These are phyloP conservation scores for Ceratobasidium sp. DNA, from an alignment of 1,284 basidiomycete genomes.

Conservation along the genomic window DNA sequence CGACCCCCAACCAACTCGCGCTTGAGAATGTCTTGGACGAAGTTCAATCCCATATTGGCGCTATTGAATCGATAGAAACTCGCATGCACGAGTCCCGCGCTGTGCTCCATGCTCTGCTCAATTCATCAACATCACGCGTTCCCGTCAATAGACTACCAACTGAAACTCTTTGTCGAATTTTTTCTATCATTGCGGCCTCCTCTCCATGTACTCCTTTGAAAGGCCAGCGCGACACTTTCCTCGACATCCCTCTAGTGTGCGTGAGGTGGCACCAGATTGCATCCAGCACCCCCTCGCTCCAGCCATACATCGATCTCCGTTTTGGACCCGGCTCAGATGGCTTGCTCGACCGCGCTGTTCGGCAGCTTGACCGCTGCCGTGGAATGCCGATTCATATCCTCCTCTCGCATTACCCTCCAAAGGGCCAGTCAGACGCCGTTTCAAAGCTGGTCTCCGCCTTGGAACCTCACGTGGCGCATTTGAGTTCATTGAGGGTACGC, in stretches of 20 bases:
- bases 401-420: neutral
- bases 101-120: neutral
- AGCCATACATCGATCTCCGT: neutral
- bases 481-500: neutral
- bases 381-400: neutral
- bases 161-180: conserved; percentile 4
- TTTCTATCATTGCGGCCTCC: neutral
- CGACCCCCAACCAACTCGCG: neutral
- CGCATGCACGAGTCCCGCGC: neutral
- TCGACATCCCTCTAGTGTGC: neutral
- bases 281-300: neutral
- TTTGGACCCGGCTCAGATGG: neutral
- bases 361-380: neutral
- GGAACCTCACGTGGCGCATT: neutral
- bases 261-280: neutral
- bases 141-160: neutral
- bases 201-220: neutral
- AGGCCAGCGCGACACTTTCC: neutral
- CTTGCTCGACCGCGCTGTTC: neutral
- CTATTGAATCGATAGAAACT: neutral
- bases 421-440: neutral
- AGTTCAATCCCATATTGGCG: neutral
- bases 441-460: neutral
- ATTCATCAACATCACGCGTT: neutral
- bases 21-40: neutral